These are phyloP conservation scores for Lonicera japonica DNA, from an alignment of 129 eudicot genomes.

Conservation along the genomic window DNA sequence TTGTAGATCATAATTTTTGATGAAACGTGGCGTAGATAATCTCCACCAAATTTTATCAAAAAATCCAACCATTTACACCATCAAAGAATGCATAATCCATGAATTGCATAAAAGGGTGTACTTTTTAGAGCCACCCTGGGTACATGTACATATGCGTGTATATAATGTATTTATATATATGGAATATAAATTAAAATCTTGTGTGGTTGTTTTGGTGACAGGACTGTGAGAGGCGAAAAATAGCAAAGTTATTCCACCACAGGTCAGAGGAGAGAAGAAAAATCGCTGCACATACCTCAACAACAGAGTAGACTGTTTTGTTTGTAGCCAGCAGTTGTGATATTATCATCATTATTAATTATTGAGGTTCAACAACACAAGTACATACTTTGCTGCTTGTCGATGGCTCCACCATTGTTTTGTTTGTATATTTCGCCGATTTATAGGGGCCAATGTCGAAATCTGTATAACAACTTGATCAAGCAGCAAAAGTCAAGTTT, in stretches of 20 bases:
- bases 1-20: too few species aligned
- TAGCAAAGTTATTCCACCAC: conserved; percentile 89
- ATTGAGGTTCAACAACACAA: neutral
- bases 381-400: neutral
- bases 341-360: too few species aligned
- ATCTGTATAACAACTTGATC: neutral
- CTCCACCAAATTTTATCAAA: too few species aligned
- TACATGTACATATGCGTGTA: too few species aligned
- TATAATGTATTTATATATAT: neutral
- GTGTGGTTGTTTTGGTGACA: conserved; percentile 19
- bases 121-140: too few species aligned
- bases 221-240: conserved; percentile 97
- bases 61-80: too few species aligned
- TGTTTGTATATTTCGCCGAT: neutral
- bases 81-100: too few species aligned
- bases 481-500: neutral
- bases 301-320: conserved; percentile 40
- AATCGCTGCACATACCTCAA: conserved; percentile 24
- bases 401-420: neutral
- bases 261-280: conserved; percentile 70
- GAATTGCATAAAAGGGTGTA: too few species aligned
- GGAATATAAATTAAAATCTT: neutral
- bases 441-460: too few species aligned
- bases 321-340: too few species aligned
- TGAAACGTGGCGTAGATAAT: too few species aligned